phyloP scores from a whole-genome alignment of 345 rosid genomes.

The Salix exigua region DNA sequence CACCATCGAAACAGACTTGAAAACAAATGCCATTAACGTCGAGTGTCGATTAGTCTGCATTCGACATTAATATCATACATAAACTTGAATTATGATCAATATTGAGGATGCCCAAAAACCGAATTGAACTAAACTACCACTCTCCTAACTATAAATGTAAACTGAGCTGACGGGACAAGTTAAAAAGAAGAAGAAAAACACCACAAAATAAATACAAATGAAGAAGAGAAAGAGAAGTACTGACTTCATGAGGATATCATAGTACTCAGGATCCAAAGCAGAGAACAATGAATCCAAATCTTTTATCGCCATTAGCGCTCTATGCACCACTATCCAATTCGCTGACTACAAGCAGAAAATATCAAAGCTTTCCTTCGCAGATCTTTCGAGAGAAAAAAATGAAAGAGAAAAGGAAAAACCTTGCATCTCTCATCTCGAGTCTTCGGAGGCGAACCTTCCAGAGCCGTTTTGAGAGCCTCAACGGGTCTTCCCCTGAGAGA shows the following conservation, averaged over 20 bases:
- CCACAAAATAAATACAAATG: background rate
- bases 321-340: constrained; percentile 84
- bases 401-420: constrained; percentile 30
- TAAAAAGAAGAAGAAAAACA: background rate
- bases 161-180: background rate
- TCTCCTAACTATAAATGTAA: background rate
- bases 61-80: background rate
- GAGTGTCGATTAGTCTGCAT: background rate
- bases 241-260: constrained; percentile 93
- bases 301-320: constrained; percentile 88
- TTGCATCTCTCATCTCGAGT: constrained; percentile 89
- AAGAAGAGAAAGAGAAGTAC: background rate
- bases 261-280: constrained; percentile 84
- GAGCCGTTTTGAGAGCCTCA: constrained; percentile 88
- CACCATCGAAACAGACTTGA: background rate
- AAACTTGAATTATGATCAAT: background rate
- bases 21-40: background rate
- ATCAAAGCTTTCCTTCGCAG: background rate
- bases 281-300: constrained; percentile 78
- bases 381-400: background rate
- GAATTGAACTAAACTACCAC: background rate
- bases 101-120: background rate
- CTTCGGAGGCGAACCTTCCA: constrained; percentile 84
- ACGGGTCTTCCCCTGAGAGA: constrained; percentile 43
- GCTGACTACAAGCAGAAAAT: constrained; percentile 52